Percentiles rank a stretch among this genome's conserved stretches.
Conservation (phyloP, 2,329 filamentous ascomycete species). For the Colletotrichum sp. region DNA sequence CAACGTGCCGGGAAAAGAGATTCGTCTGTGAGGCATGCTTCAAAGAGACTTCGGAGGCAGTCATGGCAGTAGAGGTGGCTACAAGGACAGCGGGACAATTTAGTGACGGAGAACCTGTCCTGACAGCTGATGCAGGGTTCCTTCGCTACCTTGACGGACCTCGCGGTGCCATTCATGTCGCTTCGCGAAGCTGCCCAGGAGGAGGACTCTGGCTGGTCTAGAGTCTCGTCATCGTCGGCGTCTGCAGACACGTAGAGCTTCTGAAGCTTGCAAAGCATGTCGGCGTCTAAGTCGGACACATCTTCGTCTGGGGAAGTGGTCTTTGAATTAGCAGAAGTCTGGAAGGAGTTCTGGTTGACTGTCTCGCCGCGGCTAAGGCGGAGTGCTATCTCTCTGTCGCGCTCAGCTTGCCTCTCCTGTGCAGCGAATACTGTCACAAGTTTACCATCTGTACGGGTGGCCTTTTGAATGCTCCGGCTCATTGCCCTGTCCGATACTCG, state of each 20-base stretch:
- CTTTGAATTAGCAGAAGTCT: neutral
- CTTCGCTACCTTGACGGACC: neutral
- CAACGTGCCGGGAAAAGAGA: slow-evolving; percentile 61
- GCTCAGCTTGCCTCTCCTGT: neutral
- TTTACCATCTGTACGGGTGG: slow-evolving; percentile 26
- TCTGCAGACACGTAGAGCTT: neutral
- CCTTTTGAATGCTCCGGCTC: slow-evolving; percentile 23
- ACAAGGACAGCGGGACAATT: slow-evolving; percentile 33
- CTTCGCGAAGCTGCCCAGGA: neutral
- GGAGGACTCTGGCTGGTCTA: neutral
- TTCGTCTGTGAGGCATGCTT: slow-evolving; percentile 49
- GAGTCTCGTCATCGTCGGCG: neutral
- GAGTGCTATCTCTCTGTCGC: neutral
- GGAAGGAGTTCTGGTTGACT: neutral
- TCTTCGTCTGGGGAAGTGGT: neutral
- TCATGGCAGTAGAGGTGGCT: slow-evolving; percentile 55
- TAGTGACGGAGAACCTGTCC: neutral
- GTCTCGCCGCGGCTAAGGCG: neutral
- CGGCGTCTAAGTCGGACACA: neutral
- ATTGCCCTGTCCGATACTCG: slow-evolving; percentile 17
- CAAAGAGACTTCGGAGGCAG: slow-evolving; percentile 54
- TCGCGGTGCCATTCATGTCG: too few species aligned
- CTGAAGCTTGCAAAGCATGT: neutral
- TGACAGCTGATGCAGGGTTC: neutral
- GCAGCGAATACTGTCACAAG: neutral